Conservation (phyloP, 768 basidiomycete genomes). For the Leccinum fibrillosum region DNA sequence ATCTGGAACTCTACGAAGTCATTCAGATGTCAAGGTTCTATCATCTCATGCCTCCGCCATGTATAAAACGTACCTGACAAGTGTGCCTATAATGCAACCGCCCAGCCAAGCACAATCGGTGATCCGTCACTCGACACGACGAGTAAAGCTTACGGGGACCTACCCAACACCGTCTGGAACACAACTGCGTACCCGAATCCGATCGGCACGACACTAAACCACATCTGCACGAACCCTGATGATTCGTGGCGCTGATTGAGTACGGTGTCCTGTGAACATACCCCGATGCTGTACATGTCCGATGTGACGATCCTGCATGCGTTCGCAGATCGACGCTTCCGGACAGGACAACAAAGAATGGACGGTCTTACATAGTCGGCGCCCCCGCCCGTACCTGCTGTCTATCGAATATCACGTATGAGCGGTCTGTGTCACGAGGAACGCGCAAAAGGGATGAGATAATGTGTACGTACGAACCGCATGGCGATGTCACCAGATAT, state of each 20-base stretch:
- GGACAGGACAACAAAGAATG: not conserved
- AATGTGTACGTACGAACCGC: constrained; percentile 54
- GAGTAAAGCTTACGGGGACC: not conserved
- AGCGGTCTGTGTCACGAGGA: not conserved
- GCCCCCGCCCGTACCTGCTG: constrained; percentile 21
- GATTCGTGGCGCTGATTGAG: not conserved
- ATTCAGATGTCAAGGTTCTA: not conserved
- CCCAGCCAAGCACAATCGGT: not conserved
- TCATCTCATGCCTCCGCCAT: not conserved
- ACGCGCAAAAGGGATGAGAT: no score
- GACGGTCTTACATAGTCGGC: constrained; percentile 17
- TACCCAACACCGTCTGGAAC: constrained; percentile 17
- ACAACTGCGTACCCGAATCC: constrained; percentile 19
- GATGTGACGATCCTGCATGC: constrained; percentile 19
- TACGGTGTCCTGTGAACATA: not conserved
- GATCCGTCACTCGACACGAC: not conserved
- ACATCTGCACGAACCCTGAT: constrained; percentile 15
- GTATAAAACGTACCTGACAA: not conserved
- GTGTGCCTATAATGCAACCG: constrained; percentile 6
- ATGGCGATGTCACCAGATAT: constrained; percentile 60
- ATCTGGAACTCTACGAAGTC: constrained; percentile 5
- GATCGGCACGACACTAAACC: constrained; percentile 18
- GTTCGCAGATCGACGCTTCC: not conserved
- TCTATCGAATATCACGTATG: not conserved
- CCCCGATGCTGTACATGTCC: constrained; percentile 20